Percentiles rank a stretch among this genome's conserved stretches.
phyloP scores from a whole-genome alignment of 306 rosid species.

The Hippophae gyantsensis region DNA sequence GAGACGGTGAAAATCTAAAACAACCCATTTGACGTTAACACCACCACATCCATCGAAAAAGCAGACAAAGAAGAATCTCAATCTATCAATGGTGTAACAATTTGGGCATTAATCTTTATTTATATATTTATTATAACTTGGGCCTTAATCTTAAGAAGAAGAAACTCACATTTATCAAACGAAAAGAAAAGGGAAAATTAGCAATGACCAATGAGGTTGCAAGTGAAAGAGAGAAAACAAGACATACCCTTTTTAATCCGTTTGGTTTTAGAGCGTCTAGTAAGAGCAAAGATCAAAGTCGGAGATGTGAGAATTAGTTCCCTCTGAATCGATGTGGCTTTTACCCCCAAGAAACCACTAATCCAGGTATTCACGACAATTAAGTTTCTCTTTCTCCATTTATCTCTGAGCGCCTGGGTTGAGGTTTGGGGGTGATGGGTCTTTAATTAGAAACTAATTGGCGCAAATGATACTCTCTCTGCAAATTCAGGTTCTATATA shows the following conservation, averaged over 20 bases:
- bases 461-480: too few relatives aligned
- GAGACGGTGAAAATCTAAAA: not conserved
- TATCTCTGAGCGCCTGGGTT: too few relatives aligned
- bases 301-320: slow-evolving; percentile 3
- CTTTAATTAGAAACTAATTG: too few relatives aligned
- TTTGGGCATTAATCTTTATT: too few relatives aligned
- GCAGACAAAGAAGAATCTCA: not conserved
- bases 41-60: not conserved
- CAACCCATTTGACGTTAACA: not conserved
- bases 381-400: too few relatives aligned
- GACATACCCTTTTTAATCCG: slow-evolving; percentile 11
- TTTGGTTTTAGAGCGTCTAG: not conserved
- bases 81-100: not conserved
- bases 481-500: too few relatives aligned
- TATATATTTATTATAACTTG: not conserved
- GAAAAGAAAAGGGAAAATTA: not conserved
- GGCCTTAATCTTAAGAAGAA: too few relatives aligned
- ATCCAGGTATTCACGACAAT: too few relatives aligned
- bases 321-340: not conserved
- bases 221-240: not conserved
- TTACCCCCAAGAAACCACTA: too few relatives aligned
- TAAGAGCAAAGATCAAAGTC: not conserved
- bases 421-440: too few relatives aligned
- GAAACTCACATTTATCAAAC: not conserved
- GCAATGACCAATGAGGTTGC: not conserved